phyloP scores from a whole-genome alignment of 805 yeast genomes.

The Candida insectalens region DNA sequence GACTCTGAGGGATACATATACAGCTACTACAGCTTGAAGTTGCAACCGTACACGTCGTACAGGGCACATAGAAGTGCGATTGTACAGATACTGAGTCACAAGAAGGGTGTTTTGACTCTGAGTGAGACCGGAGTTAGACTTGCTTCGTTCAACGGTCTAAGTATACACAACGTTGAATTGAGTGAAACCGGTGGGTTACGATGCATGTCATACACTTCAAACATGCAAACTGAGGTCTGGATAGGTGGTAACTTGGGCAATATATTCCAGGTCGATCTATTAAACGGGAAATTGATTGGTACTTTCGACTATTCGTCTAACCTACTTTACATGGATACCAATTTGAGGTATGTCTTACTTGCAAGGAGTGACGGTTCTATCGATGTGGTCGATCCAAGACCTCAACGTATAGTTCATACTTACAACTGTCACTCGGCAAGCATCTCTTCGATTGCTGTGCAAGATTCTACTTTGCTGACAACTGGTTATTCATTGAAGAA shows the following conservation, averaged over 20 bases:
- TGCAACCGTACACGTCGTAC: conserved; percentile 50
- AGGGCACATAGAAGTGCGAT: conserved; percentile 42
- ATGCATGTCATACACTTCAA: conserved; percentile 32
- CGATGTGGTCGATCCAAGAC: conserved; percentile 52
- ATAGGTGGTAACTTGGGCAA: conserved; percentile 28
- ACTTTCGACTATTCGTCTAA: conserved; percentile 33
- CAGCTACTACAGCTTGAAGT: conserved; percentile 33
- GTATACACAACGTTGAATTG: conserved; percentile 23
- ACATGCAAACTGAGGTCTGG: conserved; percentile 32
- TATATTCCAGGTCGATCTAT: conserved; percentile 33
- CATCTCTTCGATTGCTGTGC: conserved; percentile 54
- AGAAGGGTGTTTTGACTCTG: conserved; percentile 49
- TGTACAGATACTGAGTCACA: conserved; percentile 41
- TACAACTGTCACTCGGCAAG: conserved; percentile 54
- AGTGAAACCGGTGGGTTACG: conserved; percentile 17
- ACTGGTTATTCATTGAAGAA: conserved; percentile 72
- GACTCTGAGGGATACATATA: conserved; percentile 47
- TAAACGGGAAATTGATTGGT: conserved; percentile 26
- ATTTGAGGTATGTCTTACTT: conserved; percentile 43
- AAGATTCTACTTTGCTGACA: conserved; percentile 60
- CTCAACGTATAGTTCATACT: conserved; percentile 36
- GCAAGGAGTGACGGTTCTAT: conserved; percentile 53
- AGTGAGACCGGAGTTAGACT: conserved; percentile 42
- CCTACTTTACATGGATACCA: conserved; percentile 38
- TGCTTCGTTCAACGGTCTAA: conserved; percentile 48